Evolutionary conservation across 192 early-diverging fungal genomes (phyloP).

Genomic region (Rhizophlyctis rosea): DNA sequence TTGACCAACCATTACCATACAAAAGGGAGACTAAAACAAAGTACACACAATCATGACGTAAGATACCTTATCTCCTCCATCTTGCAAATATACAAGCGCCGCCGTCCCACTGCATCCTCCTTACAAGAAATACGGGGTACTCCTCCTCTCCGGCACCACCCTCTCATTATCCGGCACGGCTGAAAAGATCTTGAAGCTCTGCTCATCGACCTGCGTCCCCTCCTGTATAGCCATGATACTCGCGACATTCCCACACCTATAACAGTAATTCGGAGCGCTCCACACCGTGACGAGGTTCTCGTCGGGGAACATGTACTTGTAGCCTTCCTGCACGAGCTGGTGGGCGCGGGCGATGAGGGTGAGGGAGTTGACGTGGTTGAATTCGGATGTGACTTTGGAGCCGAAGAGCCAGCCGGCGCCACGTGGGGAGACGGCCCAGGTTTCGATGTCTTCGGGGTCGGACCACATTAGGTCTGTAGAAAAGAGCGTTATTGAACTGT

Average conservation of each 20-base stretch:
- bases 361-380: slow-evolving; percentile 89
- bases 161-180: slow-evolving; percentile 94
- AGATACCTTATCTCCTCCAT: too few relatives aligned
- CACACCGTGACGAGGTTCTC: slow-evolving; percentile 93
- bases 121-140: slow-evolving; percentile 54
- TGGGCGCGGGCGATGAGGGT: slow-evolving; percentile 91
- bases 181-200: slow-evolving; percentile 91
- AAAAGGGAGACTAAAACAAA: too few relatives aligned
- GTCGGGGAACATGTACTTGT: slow-evolving; percentile 90
- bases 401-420: slow-evolving; percentile 98
- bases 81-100: too few relatives aligned
- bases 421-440: slow-evolving; percentile 84
- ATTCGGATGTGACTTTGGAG: slow-evolving; percentile 90
- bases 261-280: slow-evolving; percentile 79
- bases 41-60: too few relatives aligned
- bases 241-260: slow-evolving; percentile 63
- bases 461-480: slow-evolving; percentile 90
- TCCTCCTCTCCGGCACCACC: slow-evolving; percentile 43
- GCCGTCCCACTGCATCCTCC: too few relatives aligned
- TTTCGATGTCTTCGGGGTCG: slow-evolving; percentile 93
- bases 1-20: too few relatives aligned
- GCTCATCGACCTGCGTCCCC: slow-evolving; percentile 70
- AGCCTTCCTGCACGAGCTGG: slow-evolving; percentile 97
- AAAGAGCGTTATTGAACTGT: slow-evolving; percentile 2
- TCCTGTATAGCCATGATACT: slow-evolving; percentile 61